phyloP scores from a whole-genome alignment of 1,284 basidiomycete genomes.

The Ganoderma sp. region DNA sequence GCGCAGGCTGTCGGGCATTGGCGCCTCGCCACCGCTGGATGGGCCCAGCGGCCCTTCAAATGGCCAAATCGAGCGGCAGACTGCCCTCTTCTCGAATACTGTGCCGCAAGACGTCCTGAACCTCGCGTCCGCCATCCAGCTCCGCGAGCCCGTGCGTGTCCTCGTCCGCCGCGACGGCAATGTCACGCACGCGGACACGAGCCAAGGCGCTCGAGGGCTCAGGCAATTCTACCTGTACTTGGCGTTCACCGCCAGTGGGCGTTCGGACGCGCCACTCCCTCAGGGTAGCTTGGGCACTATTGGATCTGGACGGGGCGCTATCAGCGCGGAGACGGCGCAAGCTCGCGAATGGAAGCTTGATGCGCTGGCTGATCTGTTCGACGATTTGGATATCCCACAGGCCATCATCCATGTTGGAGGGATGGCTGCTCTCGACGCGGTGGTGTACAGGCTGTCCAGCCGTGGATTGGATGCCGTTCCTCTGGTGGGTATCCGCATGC shows the following conservation, averaged over 20 bases:
- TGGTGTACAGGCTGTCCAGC: constrained; percentile 88
- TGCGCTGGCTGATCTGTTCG: constrained; percentile 90
- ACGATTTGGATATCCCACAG: constrained; percentile 85
- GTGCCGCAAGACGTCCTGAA: constrained; percentile 94
- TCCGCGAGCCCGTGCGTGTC: constrained; percentile 94
- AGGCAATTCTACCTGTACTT: constrained; percentile 94
- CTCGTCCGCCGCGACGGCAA: constrained; percentile 95
- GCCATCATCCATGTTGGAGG: constrained; percentile 92
- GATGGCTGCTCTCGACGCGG: constrained; percentile 82
- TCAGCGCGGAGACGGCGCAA: constrained; percentile 83
- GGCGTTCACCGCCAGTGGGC: constrained; percentile 85
- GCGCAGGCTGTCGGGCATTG: constrained; percentile 64
- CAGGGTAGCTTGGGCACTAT: constrained; percentile 84
- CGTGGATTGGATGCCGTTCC: constrained; percentile 86
- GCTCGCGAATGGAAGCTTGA: constrained; percentile 98
- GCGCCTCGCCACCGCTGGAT: constrained; percentile 40
- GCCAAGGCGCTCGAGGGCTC: constrained; percentile 79
- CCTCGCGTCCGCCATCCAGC: constrained; percentile 85
- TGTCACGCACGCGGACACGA: constrained; percentile 72
- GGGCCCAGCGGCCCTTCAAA: constrained; percentile 16
- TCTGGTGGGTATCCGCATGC: constrained; percentile 55
- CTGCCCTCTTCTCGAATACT: constrained; percentile 94
- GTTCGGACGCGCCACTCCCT: constrained; percentile 64
- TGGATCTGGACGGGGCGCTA: constrained; percentile 82
- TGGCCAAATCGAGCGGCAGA: constrained; percentile 81